phyloP scores from a whole-genome alignment of 441 rosid genomes.

The Gossypium aridum region DNA sequence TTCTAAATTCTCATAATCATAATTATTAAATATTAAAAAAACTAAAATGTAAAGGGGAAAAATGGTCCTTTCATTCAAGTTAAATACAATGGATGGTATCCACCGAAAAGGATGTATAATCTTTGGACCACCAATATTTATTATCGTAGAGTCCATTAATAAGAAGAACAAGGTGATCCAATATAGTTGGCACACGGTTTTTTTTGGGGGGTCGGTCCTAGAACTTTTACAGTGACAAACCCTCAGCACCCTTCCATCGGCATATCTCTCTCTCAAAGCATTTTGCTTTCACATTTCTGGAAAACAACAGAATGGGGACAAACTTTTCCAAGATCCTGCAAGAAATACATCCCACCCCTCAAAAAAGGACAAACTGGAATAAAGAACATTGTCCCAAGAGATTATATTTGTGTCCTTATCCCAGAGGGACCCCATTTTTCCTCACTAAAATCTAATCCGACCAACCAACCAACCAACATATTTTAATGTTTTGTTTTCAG shows the following conservation, averaged over 20 bases:
- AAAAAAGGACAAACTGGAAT: slow-evolving; percentile 9
- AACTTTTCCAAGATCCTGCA: slow-evolving; percentile 5
- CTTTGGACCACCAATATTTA: background rate
- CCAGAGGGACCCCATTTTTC: background rate
- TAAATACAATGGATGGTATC: background rate
- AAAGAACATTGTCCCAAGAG: slow-evolving; percentile 14
- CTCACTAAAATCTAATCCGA: background rate
- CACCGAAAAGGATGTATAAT: background rate
- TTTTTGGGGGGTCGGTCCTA: background rate
- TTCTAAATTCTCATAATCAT: background rate
- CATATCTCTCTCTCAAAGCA: background rate
- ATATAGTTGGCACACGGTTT: background rate
- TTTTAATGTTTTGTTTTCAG: slow-evolving; percentile 16
- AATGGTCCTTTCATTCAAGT: background rate
- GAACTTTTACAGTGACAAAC: background rate
- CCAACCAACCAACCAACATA: slow-evolving; percentile 17
- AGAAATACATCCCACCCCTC: slow-evolving; percentile 23
- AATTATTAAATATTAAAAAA: background rate
- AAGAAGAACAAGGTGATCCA: background rate
- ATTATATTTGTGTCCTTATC: slow-evolving; percentile 16
- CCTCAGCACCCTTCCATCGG: no score
- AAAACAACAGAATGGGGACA: slow-evolving; percentile 10
- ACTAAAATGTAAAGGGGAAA: background rate
- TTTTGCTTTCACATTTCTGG: slow-evolving; percentile 10
- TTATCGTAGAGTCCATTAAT: background rate